Conservation (phyloP, 495 filamentous ascomycete species). For the Hypoxylon cercidicola region DNA sequence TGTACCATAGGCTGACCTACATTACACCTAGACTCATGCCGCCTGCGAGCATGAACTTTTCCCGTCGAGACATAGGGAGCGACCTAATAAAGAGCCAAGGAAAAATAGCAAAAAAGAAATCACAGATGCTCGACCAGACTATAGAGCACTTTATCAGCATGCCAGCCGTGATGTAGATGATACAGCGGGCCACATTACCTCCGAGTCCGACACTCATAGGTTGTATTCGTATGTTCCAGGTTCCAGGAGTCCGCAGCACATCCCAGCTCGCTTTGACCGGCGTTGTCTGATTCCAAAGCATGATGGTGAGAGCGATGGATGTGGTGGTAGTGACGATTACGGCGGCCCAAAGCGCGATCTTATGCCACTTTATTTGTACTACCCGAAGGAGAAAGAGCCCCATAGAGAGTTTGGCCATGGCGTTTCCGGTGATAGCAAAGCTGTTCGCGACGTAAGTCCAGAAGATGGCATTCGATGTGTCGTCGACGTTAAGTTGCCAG, state of each 20-base stretch:
- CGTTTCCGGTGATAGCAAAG: conserved; percentile 53
- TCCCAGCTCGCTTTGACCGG: conserved; percentile 52
- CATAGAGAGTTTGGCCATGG: conserved; percentile 55
- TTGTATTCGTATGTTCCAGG: conserved; percentile 51
- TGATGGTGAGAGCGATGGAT: conserved; percentile 44
- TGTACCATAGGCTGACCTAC: conserved; percentile 38
- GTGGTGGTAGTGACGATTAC: conserved; percentile 47
- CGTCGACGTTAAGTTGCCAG: conserved; percentile 45
- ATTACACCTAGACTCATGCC: conserved; percentile 58
- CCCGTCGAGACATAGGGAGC: conserved; percentile 52
- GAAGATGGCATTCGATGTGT: conserved; percentile 50
- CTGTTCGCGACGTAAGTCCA: conserved; percentile 54
- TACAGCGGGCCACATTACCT: conserved; percentile 26
- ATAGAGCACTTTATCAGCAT: conserved; percentile 18
- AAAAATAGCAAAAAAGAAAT: conserved; percentile 58
- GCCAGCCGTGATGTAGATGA: not conserved
- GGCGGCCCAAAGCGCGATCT: conserved; percentile 49
- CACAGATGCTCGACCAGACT: conserved; percentile 56
- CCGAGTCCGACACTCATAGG: conserved; percentile 53
- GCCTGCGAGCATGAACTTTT: conserved; percentile 54
- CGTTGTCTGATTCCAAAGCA: conserved; percentile 54
- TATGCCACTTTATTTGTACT: conserved; percentile 49
- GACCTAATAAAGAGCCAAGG: conserved; percentile 57
- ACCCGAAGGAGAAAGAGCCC: conserved; percentile 55
- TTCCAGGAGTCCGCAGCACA: conserved; percentile 48